Conservation (phyloP, 2,329 filamentous ascomycete species). For the Colletotrichum siamense region DNA sequence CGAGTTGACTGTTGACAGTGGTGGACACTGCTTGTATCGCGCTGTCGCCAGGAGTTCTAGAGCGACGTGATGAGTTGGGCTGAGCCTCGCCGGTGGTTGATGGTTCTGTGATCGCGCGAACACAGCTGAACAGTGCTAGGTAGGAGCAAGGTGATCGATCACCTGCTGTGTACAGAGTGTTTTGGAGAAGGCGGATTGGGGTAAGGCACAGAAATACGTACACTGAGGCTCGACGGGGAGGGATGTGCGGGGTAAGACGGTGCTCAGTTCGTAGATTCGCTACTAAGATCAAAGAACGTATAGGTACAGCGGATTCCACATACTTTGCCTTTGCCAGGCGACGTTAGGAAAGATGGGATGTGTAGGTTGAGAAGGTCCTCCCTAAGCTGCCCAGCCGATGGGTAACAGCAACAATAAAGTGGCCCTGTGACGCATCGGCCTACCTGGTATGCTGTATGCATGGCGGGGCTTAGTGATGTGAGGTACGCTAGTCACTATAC, state of each 20-base stretch:
- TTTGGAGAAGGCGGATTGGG: background rate
- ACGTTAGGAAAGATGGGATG: background rate
- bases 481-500: background rate
- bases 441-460: background rate
- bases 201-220: background rate
- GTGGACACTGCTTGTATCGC: background rate
- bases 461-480: background rate
- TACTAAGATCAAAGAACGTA: background rate
- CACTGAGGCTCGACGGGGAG: background rate
- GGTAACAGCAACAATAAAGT: background rate
- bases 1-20: background rate
- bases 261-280: background rate
- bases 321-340: background rate
- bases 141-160: background rate
- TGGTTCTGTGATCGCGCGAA: background rate
- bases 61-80: background rate
- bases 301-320: background rate
- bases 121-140: background rate
- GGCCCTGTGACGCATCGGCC: conserved; percentile 12
- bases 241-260: background rate
- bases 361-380: background rate
- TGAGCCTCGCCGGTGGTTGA: background rate
- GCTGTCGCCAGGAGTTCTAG: background rate
- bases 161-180: background rate
- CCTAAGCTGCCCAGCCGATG: background rate